Percentiles rank a stretch among this genome's conserved stretches.
These are phyloP conservation scores for Stephanodiscus triporus DNA, from an alignment of 108 stramenopile species.

Conservation along the genomic window DNA sequence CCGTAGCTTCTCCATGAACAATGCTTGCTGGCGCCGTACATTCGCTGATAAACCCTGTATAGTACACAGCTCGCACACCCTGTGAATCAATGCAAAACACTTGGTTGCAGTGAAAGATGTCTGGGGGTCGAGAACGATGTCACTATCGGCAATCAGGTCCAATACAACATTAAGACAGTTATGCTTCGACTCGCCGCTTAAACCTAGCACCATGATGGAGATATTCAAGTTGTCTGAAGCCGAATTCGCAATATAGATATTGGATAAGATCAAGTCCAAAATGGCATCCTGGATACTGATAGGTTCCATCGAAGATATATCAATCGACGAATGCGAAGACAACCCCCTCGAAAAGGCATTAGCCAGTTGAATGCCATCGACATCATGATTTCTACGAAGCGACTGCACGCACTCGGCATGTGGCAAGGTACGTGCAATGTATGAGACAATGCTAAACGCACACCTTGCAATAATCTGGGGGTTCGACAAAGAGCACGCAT, in stretches of 20 bases:
- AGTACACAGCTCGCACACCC: constrained; percentile 46
- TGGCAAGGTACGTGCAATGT: constrained; percentile 41
- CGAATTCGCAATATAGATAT: constrained; percentile 23
- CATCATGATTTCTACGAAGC: constrained; percentile 43
- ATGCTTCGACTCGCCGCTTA: constrained; percentile 27
- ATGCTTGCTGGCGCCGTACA: constrained; percentile 13
- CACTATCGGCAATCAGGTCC: constrained; percentile 47
- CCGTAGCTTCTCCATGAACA: constrained; percentile 30
- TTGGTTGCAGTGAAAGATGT: constrained; percentile 56
- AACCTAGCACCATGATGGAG: constrained; percentile 38
- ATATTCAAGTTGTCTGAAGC: constrained; percentile 24
- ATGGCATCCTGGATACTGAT: constrained; percentile 35
- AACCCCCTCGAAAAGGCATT: constrained; percentile 52
- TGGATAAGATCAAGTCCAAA: constrained; percentile 43
- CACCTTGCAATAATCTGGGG: constrained; percentile 38
- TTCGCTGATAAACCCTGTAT: constrained; percentile 6
- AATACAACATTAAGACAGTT: constrained; percentile 71
- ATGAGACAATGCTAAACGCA: constrained; percentile 44
- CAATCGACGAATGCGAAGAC: constrained; percentile 48
- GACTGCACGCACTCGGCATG: constrained; percentile 24
- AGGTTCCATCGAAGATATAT: constrained; percentile 17
- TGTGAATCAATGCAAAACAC: constrained; percentile 70
- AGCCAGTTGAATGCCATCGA: constrained; percentile 24
- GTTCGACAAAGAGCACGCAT: constrained; percentile 35
- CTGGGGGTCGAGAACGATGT: constrained; percentile 43